A percentile compares a stretch with the other conserved stretches of the same genome.
Conservation (phyloP, 176 grass and related monocot species). For the Musa schizocarpa region DNA sequence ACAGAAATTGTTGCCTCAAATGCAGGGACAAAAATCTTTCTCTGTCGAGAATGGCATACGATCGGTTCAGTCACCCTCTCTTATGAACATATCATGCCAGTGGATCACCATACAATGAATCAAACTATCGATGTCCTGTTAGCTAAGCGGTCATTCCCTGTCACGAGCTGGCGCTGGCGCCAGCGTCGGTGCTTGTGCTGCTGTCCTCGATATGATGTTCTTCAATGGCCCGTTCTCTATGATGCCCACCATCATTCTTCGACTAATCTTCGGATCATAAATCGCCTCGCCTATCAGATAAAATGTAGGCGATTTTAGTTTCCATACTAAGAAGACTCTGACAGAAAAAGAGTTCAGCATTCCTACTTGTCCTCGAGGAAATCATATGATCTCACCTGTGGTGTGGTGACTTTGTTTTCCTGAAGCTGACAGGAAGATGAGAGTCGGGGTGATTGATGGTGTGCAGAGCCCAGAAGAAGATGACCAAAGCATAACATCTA, state of each 20-base stretch:
- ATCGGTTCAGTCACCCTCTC: too few species aligned
- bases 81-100: too few species aligned
- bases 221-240: neutral
- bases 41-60: too few species aligned
- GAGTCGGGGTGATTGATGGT: constrained; percentile 20
- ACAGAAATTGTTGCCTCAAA: too few species aligned
- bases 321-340: neutral
- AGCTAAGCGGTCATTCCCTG: neutral
- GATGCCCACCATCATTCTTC: neutral
- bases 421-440: constrained; percentile 15
- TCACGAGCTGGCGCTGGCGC: neutral
- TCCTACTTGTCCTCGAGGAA: neutral
- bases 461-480: constrained; percentile 20
- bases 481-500: constrained; percentile 17
- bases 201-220: neutral
- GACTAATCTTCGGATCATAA: neutral
- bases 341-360: neutral
- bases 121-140: too few species aligned
- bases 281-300: neutral
- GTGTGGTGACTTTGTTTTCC: neutral
- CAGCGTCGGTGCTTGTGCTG: neutral
- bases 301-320: neutral
- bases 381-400: neutral
- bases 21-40: too few species aligned
- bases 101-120: too few species aligned